Evolutionary conservation across 2,329 filamentous ascomycete species (phyloP).

Genomic region (Alternaria sp.): DNA sequence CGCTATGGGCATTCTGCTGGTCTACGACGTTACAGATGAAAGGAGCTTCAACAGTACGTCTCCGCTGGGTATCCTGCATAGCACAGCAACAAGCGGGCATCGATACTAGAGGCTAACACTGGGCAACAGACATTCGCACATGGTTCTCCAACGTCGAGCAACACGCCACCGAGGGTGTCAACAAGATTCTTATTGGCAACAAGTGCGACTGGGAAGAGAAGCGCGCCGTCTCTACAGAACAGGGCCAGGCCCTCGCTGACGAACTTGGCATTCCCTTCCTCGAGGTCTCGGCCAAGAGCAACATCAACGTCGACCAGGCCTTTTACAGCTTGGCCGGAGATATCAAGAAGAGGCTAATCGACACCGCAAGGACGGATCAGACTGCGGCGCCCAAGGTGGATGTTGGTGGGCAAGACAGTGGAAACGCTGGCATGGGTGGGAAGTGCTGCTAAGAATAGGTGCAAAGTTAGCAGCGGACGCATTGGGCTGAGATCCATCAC

Average conservation of each 20-base stretch:
- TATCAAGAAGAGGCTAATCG: constrained; percentile 98
- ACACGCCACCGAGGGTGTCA: constrained; percentile 97
- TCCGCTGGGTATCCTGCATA: not conserved
- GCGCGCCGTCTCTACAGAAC: constrained; percentile 89
- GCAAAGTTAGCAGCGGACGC: not conserved
- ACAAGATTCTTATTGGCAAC: constrained; percentile 99
- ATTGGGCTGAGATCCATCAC: constrained; percentile 6
- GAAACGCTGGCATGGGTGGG: constrained; percentile 45
- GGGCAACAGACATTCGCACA: constrained; percentile 84
- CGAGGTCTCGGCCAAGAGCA: constrained; percentile 97
- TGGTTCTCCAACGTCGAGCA: constrained; percentile 99
- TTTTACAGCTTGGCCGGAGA: constrained; percentile 95
- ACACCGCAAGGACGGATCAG: constrained; percentile 79
- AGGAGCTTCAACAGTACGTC: constrained; percentile 90
- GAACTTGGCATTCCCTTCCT: constrained; percentile 98
- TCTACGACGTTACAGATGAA: constrained; percentile 98
- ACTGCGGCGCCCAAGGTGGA: constrained; percentile 41
- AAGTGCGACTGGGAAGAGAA: constrained; percentile 99
- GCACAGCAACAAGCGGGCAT: not conserved
- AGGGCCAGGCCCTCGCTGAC: constrained; percentile 90
- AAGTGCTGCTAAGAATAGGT: constrained; percentile 47
- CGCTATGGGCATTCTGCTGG: constrained; percentile 96
- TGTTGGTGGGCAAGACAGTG: constrained; percentile 39
- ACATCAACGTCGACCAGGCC: constrained; percentile 99
- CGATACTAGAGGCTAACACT: constrained; percentile 22